These are phyloP conservation scores for Musa acuminata DNA, from an alignment of 176 grass and related monocot genomes.

Conservation along the genomic window DNA sequence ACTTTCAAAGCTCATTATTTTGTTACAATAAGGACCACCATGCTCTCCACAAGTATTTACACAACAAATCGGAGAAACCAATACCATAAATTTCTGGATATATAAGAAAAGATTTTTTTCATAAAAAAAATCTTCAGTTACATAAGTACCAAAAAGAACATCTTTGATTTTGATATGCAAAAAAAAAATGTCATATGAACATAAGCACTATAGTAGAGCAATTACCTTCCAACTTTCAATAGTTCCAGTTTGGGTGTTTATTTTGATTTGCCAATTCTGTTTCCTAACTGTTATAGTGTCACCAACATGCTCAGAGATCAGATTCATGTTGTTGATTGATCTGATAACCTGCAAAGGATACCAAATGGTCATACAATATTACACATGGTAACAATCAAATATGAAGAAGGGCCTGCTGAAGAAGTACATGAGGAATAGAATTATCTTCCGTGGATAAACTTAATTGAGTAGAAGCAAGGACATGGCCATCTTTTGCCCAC, in stretches of 20 bases:
- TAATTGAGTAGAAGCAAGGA: constrained; percentile 78
- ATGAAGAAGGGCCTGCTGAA: constrained; percentile 9
- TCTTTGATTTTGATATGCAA: too few species aligned
- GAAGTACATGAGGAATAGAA: constrained; percentile 48
- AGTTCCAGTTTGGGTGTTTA: constrained; percentile 65
- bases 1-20: constrained; percentile 7
- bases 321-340: constrained; percentile 26
- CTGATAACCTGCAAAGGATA: constrained; percentile 45
- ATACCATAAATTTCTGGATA: too few species aligned
- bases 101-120: too few species aligned
- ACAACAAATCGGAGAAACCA: too few species aligned
- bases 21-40: not conserved
- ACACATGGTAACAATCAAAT: constrained; percentile 15
- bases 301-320: constrained; percentile 37
- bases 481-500: constrained; percentile 63
- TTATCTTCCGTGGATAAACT: constrained; percentile 47
- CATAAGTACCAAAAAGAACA: too few species aligned
- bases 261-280: constrained; percentile 66
- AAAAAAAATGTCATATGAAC: not conserved
- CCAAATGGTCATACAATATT: constrained; percentile 17
- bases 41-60: too few species aligned
- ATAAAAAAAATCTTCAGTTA: too few species aligned
- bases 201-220: not conserved
- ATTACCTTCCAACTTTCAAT: constrained; percentile 91
- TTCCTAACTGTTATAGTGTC: constrained; percentile 52